phyloP scores from a whole-genome alignment of 78 protist genomes.

The Dictyostelium intermedium region DNA sequence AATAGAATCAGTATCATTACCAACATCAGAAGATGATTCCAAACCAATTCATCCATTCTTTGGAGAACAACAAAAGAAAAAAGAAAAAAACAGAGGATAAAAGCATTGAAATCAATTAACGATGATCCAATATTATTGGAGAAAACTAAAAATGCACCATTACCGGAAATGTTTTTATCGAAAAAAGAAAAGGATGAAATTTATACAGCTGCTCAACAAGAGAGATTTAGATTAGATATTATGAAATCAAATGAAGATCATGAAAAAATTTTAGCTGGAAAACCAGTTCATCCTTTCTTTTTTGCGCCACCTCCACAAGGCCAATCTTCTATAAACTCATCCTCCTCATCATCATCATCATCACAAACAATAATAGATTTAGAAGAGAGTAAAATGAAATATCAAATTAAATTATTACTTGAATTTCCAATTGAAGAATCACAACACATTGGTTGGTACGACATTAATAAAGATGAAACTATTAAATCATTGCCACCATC shows the following conservation, averaged over 20 bases:
- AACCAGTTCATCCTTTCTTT: constrained; percentile 62
- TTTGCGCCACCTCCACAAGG: neutral
- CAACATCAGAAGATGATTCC: neutral
- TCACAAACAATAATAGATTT: neutral
- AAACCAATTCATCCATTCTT: constrained; percentile 50
- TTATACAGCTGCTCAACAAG: neutral
- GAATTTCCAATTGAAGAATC: constrained; percentile 18
- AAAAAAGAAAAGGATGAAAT: constrained; percentile 24
- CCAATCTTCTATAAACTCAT: neutral
- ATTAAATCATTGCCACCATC: neutral
- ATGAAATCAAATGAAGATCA: constrained; percentile 47
- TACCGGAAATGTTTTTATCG: constrained; percentile 30
- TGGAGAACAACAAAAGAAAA: neutral
- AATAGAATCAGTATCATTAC: neutral
- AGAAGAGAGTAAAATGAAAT: neutral
- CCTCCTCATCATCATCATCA: neutral
- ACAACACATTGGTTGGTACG: constrained; percentile 6
- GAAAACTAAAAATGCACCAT: neutral
- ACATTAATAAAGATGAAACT: neutral
- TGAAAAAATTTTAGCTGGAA: neutral
- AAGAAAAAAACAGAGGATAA: neutral
- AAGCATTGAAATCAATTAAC: neutral
- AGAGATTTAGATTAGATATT: constrained; percentile 20
- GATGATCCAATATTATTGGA: constrained; percentile 11
- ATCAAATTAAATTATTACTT: neutral